Evolutionary conservation across 306 rosid species (phyloP).

Genomic region (Alnus glutinosa): DNA sequence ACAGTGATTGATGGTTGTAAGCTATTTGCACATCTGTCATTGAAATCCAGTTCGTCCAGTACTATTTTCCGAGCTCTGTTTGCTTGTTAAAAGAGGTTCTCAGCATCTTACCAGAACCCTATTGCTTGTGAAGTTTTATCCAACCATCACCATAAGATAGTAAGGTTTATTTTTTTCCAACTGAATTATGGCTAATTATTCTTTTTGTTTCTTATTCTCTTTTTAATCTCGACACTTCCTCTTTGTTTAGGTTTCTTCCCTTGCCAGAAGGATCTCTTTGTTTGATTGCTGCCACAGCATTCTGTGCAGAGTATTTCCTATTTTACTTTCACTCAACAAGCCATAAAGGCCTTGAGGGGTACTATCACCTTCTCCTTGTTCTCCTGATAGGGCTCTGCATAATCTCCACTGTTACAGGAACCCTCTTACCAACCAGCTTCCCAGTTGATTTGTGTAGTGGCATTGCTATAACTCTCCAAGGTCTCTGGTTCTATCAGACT

Average conservation of each 20-base stretch:
- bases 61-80: background rate
- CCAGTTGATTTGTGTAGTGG: slow-evolving; percentile 71
- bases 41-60: background rate
- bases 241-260: slow-evolving; percentile 50
- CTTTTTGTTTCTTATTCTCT: slow-evolving; percentile 7
- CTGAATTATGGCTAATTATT: slow-evolving; percentile 21
- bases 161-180: background rate
- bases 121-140: background rate
- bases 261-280: slow-evolving; percentile 82
- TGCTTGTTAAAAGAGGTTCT: background rate
- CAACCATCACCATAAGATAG: background rate
- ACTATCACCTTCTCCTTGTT: slow-evolving; percentile 83
- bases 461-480: slow-evolving; percentile 83
- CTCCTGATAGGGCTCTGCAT: slow-evolving; percentile 72
- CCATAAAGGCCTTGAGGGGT: slow-evolving; percentile 91
- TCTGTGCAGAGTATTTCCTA: slow-evolving; percentile 81
- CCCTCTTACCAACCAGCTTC: slow-evolving; percentile 79
- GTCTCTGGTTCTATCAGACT: slow-evolving; percentile 96
- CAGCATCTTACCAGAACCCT: background rate
- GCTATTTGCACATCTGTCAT: background rate
- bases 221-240: background rate
- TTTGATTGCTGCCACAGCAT: slow-evolving; percentile 75
- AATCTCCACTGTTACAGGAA: slow-evolving; percentile 61
- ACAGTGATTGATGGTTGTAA: background rate
- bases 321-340: slow-evolving; percentile 93